phyloP scores from a whole-genome alignment of 345 rosid genomes.

The Hibiscus mutabilis region DNA sequence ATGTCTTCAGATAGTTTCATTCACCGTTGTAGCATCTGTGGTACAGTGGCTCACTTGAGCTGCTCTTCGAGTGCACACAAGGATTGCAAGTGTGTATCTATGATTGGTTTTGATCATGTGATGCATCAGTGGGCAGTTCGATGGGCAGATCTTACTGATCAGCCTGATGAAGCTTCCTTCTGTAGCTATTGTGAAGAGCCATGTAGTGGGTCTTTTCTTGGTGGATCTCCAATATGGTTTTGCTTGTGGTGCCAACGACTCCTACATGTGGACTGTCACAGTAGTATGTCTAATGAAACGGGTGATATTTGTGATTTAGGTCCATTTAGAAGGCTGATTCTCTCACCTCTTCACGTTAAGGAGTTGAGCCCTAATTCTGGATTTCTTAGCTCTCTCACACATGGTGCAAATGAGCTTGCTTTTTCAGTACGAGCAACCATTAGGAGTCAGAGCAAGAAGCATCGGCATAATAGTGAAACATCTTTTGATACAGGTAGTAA shows the following conservation, averaged over 20 bases:
- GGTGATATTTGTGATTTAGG: constrained; percentile 92
- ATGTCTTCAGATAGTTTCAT: too few relatives aligned
- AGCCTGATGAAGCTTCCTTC: too few relatives aligned
- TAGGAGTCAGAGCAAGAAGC: not conserved
- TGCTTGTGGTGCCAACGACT: constrained; percentile 71
- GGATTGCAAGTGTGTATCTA: constrained; percentile 38
- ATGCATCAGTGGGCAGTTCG: constrained; percentile 13
- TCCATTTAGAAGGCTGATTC: constrained; percentile 62
- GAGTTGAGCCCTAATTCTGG: constrained; percentile 49
- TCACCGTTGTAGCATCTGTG: constrained; percentile 46
- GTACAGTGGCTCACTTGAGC: constrained; percentile 68
- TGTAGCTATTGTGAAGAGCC: too few relatives aligned
- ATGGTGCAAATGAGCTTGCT: too few relatives aligned
- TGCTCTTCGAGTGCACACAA: constrained; percentile 48
- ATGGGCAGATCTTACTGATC: too few relatives aligned
- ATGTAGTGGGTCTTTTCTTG: constrained; percentile 1
- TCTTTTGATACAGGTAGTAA: constrained; percentile 48
- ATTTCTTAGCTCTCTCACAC: constrained; percentile 62
- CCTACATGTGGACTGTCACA: constrained; percentile 62
- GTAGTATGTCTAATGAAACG: constrained; percentile 66
- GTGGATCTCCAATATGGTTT: constrained; percentile 96
- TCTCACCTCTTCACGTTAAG: constrained; percentile 79
- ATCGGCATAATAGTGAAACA: constrained; percentile 63
- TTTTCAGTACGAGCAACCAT: too few relatives aligned
- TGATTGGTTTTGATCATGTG: constrained; percentile 70